Base-by-base conservation (phyloP, 176 grass and related monocot genomes). In the Saccharum spontaneum region DNA sequence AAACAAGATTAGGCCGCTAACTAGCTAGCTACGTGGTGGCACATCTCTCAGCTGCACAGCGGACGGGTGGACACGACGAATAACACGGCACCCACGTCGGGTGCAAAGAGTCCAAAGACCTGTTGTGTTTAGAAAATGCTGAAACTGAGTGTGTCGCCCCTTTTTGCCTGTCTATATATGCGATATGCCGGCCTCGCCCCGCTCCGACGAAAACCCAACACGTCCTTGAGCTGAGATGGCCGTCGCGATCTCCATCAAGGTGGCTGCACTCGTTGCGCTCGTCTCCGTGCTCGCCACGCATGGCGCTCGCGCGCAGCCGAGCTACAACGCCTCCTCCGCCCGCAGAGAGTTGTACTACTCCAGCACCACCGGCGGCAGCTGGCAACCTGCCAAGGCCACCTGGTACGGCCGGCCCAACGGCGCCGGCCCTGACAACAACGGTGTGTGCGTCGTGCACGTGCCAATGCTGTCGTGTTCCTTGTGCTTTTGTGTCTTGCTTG, bases 351-450 rank as follows among this genome's bases (percentile, higher is more conserved):
- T 82, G 49, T 82, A 71, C 69, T 83, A 38, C 39, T 76, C 75
- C 38, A 15, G 52, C 6, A 82, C 79, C 49, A 34, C 50, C 37
- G 30, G 46, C 14, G 67, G 34, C 61, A 69, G n/a, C 49, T 98
- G 96, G 96, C 39, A 23, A 3, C 7, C 49, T 5, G 96, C 82
- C 24, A 91, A 81, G 70, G 96, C 93, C 5, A 98, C 96, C 12
- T 98, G 96, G 96, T 98, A 98, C n/a, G 96, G 96, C 15, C 76
- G 82, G 52, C 91, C 89, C 14, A 86, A 82, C 26, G 93, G 96
- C 52, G 87, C 93, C 43, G 96, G 96, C 41, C 88, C 91, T 12
- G 85, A 92, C 68, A 94, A 95, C 85, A 95, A 83, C 28, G 92
- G 90, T 97, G 31, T 14, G 55, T 40, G 7, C 7, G 0, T 1